Evolutionary conservation across 768 basidiomycete species (phyloP).

Genomic region (Russula sp.): DNA sequence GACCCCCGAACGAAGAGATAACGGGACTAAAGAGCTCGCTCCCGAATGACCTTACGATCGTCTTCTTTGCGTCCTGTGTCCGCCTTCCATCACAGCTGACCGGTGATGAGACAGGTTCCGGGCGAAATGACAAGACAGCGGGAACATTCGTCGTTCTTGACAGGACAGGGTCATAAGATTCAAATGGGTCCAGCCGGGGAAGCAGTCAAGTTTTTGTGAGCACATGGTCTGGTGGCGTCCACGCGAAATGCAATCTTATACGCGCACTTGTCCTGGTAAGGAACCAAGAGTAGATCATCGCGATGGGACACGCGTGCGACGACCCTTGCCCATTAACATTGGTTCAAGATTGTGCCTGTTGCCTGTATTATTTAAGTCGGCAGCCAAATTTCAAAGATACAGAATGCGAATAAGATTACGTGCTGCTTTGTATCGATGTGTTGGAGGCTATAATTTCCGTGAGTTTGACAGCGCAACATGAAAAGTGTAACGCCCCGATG

Average conservation of each 20-base stretch:
- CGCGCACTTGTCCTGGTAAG: not conserved
- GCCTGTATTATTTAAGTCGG: not conserved
- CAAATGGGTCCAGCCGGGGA: slow-evolving; percentile 3
- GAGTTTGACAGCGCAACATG: not conserved
- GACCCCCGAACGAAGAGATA: slow-evolving; percentile 9
- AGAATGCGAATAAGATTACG: slow-evolving; percentile 3
- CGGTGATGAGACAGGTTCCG: not conserved
- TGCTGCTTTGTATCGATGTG: not conserved
- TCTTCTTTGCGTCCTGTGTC: slow-evolving; percentile 7
- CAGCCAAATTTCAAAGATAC: slow-evolving; percentile 12
- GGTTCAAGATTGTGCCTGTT: not conserved
- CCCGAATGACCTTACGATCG: not conserved
- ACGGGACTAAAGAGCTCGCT: not conserved
- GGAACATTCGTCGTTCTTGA: slow-evolving; percentile 1
- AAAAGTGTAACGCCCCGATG: not conserved
- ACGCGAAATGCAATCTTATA: not conserved
- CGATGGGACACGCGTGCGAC: no score
- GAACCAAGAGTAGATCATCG: not conserved
- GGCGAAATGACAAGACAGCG: not conserved
- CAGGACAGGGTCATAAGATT: not conserved
- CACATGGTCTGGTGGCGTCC: slow-evolving; percentile 21
- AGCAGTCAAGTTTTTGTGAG: slow-evolving; percentile 5
- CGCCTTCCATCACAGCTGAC: slow-evolving; percentile 18
- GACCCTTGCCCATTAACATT: not conserved
- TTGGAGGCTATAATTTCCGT: not conserved